Conservation (phyloP, 495 filamentous ascomycete genomes). For the Clohesyomyces aquaticus region DNA sequence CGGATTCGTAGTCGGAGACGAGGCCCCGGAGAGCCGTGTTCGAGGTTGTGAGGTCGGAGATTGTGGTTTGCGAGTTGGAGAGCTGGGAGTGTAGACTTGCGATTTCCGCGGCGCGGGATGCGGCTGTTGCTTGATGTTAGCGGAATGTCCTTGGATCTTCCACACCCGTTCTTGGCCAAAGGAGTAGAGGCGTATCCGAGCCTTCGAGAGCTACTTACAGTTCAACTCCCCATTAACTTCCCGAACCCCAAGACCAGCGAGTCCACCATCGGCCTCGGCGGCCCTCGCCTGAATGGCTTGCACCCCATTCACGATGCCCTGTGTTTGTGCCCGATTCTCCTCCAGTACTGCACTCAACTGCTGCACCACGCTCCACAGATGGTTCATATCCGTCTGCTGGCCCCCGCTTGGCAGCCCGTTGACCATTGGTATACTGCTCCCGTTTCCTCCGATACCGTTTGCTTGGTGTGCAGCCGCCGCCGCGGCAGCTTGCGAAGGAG, state of each 20-base stretch:
- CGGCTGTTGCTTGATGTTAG: constrained; percentile 20
- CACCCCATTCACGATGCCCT: constrained; percentile 71
- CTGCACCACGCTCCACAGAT: constrained; percentile 80
- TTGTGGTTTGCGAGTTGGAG: constrained; percentile 53
- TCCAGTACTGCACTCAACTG: constrained; percentile 76
- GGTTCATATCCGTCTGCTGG: constrained; percentile 85
- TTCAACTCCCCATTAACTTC: constrained; percentile 37
- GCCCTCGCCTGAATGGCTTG: constrained; percentile 60
- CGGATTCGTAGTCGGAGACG: constrained; percentile 62
- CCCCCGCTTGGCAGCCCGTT: constrained; percentile 57
- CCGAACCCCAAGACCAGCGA: constrained; percentile 6
- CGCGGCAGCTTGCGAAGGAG: constrained; percentile 16
- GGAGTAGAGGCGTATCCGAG: too few relatives aligned
- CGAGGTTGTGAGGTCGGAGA: constrained; percentile 54
- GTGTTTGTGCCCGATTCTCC: constrained; percentile 75
- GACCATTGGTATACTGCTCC: constrained; percentile 35
- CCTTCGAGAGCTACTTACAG: too few relatives aligned
- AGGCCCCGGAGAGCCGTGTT: constrained; percentile 57
- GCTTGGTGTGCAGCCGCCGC: constrained; percentile 16
- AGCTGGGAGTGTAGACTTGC: constrained; percentile 58
- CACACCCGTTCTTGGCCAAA: too few relatives aligned
- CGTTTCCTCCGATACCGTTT: constrained; percentile 24
- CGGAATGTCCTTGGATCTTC: not conserved
- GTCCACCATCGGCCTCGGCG: constrained; percentile 33
- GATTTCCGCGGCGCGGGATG: constrained; percentile 35